phyloP scores from a whole-genome alignment of 2,329 filamentous ascomycete species.

The Anthostomella pinea region DNA sequence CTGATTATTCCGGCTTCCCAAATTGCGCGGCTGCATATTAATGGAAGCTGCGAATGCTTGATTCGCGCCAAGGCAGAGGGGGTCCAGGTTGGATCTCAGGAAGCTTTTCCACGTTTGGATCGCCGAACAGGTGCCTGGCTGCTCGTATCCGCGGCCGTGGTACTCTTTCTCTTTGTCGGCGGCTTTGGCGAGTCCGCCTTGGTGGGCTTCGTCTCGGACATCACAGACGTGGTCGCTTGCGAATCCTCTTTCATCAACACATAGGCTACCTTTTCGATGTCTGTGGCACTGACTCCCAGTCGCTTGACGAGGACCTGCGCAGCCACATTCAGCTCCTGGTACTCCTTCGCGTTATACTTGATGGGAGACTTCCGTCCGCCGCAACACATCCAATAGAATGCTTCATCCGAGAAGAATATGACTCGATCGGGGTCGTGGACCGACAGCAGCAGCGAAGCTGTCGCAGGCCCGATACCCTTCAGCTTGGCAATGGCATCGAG shows the following conservation, averaged over 20 bases:
- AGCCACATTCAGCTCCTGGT: conserved; percentile 49
- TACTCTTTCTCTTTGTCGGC: conserved; percentile 21
- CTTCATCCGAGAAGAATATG: conserved; percentile 79
- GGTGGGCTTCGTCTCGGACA: conserved; percentile 1
- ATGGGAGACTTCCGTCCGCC: conserved; percentile 49
- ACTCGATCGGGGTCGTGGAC: conserved; percentile 57
- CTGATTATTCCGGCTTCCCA: conserved; percentile 16
- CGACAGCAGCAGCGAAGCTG: conserved; percentile 70
- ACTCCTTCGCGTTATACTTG: conserved; percentile 71
- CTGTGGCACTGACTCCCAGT: conserved; percentile 54
- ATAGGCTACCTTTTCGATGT: conserved; percentile 69
- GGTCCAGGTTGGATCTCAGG: conserved; percentile 10
- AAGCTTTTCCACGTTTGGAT: conserved; percentile 28
- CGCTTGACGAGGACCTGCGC: conserved; percentile 44
- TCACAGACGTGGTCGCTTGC: conserved; percentile 4
- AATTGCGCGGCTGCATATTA: conserved; percentile 16
- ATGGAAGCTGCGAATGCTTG: conserved; percentile 4
- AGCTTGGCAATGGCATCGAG: conserved; percentile 56
- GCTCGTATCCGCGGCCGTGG: conserved; percentile 13
- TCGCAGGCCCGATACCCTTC: conserved; percentile 77
- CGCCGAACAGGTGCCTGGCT: conserved; percentile 18
- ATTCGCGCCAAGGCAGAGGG: background rate
- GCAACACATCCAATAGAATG: conserved; percentile 68
- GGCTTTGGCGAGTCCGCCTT: conserved; percentile 5
- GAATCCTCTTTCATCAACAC: conserved; percentile 54